A percentile compares a stretch with the other conserved stretches of the same genome.
These are phyloP conservation scores for Arctium lappa DNA, from an alignment of 129 eudicot genomes.

Conservation along the genomic window DNA sequence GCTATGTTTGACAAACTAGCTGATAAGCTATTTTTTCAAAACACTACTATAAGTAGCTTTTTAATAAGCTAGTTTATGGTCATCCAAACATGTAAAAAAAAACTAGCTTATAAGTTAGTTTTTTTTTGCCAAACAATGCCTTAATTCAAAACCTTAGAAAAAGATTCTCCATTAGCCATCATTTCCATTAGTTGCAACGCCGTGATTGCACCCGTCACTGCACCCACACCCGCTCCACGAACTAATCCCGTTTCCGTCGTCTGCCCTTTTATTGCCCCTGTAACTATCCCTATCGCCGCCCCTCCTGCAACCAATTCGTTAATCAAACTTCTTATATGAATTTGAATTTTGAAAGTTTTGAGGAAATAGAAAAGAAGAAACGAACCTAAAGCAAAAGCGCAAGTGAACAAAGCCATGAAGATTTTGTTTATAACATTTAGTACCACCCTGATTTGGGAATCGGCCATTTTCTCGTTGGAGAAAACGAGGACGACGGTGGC, in stretches of 20 bases:
- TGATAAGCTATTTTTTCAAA: too few relatives aligned
- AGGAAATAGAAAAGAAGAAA: not conserved
- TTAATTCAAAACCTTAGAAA: slow-evolving; percentile 55
- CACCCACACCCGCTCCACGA: slow-evolving; percentile 76
- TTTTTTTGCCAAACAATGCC: too few relatives aligned
- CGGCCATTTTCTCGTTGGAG: slow-evolving; percentile 14
- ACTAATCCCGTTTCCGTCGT: slow-evolving; percentile 76
- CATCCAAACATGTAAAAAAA: too few relatives aligned
- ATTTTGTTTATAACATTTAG: slow-evolving; percentile 26
- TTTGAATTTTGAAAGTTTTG: not conserved
- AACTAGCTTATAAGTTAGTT: too few relatives aligned
- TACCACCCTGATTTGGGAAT: slow-evolving; percentile 14
- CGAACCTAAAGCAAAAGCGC: slow-evolving; percentile 57
- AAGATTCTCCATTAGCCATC: slow-evolving; percentile 57
- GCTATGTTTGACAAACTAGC: not conserved
- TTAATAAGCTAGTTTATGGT: too few relatives aligned
- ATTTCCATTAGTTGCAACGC: slow-evolving; percentile 70
- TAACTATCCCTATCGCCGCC: slow-evolving; percentile 55
- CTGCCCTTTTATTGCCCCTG: slow-evolving; percentile 82
- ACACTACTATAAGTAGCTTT: too few relatives aligned
- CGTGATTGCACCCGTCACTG: slow-evolving; percentile 70
- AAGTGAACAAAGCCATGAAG: slow-evolving; percentile 36
- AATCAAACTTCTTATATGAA: not conserved
- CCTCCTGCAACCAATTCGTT: slow-evolving; percentile 48
- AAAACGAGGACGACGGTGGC: not conserved